Evolutionary conservation across 495 filamentous ascomycete genomes (phyloP).

Genomic region (Aspergillus haitiensis): DNA sequence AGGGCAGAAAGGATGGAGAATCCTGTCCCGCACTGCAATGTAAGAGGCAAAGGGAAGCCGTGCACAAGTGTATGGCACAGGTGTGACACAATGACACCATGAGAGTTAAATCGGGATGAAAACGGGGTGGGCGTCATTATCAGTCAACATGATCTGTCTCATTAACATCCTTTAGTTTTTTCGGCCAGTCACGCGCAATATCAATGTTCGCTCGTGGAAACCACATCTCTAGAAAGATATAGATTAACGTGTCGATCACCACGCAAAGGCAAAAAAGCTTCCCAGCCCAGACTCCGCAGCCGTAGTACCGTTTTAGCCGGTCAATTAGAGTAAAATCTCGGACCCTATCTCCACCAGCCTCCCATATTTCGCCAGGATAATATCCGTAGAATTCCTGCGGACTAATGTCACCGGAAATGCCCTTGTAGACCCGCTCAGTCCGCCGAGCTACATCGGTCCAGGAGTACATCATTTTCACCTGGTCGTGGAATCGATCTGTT

Average conservation of each 20-base stretch:
- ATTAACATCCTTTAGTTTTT: constrained; percentile 50
- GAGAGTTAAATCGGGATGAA: too few relatives aligned
- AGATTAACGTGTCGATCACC: constrained; percentile 89
- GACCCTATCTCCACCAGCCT: constrained; percentile 69
- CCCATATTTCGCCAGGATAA: constrained; percentile 62
- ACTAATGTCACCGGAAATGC: constrained; percentile 78
- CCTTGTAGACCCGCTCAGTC: constrained; percentile 92
- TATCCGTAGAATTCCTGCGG: constrained; percentile 87
- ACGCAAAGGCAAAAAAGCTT: constrained; percentile 96
- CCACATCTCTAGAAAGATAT: constrained; percentile 80
- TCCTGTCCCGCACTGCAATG: too few relatives aligned
- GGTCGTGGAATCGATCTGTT: constrained; percentile 91
- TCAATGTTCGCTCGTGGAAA: constrained; percentile 85
- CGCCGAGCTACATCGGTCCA: constrained; percentile 94
- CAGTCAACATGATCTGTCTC: constrained; percentile 8
- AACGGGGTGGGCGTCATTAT: too few relatives aligned
- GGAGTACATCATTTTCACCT: constrained; percentile 96
- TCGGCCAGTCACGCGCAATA: constrained; percentile 86
- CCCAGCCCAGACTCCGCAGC: constrained; percentile 99
- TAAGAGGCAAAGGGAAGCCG: too few relatives aligned
- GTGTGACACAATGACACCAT: too few relatives aligned
- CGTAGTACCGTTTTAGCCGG: constrained; percentile 91
- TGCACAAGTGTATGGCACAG: too few relatives aligned
- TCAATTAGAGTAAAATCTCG: constrained; percentile 92
- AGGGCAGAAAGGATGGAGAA: too few relatives aligned